phyloP scores from a whole-genome alignment of 768 basidiomycete species.

The Phlebiopsis flavidoalba region DNA sequence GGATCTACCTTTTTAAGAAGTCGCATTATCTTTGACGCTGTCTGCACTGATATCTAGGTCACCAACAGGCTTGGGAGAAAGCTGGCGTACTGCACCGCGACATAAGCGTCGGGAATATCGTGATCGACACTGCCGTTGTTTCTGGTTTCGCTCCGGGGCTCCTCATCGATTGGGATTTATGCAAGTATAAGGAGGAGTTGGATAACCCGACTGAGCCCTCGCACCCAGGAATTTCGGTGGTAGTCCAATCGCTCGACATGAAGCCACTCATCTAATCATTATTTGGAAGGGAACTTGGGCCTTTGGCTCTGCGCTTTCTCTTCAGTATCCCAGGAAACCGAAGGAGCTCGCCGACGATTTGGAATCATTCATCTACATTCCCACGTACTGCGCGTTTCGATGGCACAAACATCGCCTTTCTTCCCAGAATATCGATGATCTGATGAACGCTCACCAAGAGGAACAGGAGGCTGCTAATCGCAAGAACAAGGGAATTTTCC shows the following conservation, averaged over 20 bases:
- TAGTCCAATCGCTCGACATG: not conserved
- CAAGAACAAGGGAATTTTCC: not conserved
- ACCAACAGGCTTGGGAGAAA: constrained; percentile 1
- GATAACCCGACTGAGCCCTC: not conserved
- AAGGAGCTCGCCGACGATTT: constrained; percentile 14
- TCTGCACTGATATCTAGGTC: not conserved
- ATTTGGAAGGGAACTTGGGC: constrained; percentile 15
- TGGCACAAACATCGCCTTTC: not conserved
- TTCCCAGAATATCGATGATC: not conserved
- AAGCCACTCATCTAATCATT: not conserved
- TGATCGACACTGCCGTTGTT: not conserved
- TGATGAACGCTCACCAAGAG: not conserved
- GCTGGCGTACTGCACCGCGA: constrained; percentile 6
- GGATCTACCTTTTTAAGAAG: too few species aligned
- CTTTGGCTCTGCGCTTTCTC: constrained; percentile 12
- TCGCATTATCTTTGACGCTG: too few species aligned
- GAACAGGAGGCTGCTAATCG: not conserved
- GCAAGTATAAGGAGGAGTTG: constrained; percentile 8
- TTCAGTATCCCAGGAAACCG: constrained; percentile 3
- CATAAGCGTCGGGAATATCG: constrained; percentile 6
- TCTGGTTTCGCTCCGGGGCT: not conserved
- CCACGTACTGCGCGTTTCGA: not conserved
- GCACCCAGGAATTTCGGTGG: not conserved
- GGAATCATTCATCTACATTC: constrained; percentile 16
- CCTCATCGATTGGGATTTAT: constrained; percentile 12